These are phyloP conservation scores for Eucalyptus cloeziana DNA, from an alignment of 345 rosid genomes.

Conservation along the genomic window DNA sequence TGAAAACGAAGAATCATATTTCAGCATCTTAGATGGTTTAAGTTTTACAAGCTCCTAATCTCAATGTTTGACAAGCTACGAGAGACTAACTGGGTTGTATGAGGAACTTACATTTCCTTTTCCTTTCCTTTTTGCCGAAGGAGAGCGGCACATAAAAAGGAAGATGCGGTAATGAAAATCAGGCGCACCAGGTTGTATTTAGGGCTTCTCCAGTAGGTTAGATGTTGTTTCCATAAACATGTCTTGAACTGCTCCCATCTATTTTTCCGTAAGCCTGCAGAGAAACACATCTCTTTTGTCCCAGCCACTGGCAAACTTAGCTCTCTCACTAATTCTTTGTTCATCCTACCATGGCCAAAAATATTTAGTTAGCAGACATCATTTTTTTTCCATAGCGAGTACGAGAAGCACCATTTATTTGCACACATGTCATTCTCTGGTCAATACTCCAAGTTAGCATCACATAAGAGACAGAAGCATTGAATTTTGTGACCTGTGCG, in stretches of 20 bases:
- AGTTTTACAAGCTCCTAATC: background rate
- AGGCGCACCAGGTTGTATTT: constrained; percentile 20
- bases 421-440: background rate
- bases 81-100: background rate
- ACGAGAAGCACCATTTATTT: background rate
- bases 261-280: constrained; percentile 17
- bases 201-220: constrained; percentile 59
- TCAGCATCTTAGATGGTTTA: background rate
- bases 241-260: constrained; percentile 33
- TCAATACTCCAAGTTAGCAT: background rate
- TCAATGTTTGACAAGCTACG: background rate
- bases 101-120: constrained; percentile 3
- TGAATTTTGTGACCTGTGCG: background rate
- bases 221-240: constrained; percentile 51
- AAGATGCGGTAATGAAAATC: background rate
- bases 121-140: constrained; percentile 21
- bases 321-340: background rate
- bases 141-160: constrained; percentile 7
- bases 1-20: background rate
- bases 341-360: background rate
- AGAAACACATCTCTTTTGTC: constrained; percentile 10
- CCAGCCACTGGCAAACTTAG: constrained; percentile 12
- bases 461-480: background rate
- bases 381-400: background rate
- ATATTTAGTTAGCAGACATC: too few species aligned